Base-by-base conservation (phyloP, 2,329 filamentous ascomycete species). In the Teratosphaeria viscida region DNA sequence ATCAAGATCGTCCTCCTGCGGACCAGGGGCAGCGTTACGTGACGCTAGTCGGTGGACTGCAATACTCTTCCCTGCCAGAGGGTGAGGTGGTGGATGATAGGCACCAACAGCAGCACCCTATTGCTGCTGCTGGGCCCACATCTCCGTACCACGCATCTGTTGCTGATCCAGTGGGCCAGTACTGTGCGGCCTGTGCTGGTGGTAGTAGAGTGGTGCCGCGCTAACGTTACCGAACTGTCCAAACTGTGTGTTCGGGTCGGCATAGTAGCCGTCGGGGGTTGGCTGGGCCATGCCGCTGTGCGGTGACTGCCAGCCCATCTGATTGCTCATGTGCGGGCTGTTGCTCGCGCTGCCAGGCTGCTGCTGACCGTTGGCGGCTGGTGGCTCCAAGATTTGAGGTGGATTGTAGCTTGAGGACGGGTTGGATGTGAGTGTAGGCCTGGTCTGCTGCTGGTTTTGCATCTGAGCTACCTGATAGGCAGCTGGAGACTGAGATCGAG, bases 311-410 rank as follows among this genome's bases (percentile, higher is more conserved):
- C 92, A 96, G 58, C 63, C 64, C 63, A 90, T 82, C 62, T 82
- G 85, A 62, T 78, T 76, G 43, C 65, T 66, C 85, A 96, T 90
- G 73, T 96, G 92, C 56, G 92, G 92, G 73, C 91, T 96, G 57
- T 89, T 88, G 59, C 79, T 85, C n/a, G 83, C 86, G 71, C 89
- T 95, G 1, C 82, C 84, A 2, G 84, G 79, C 67, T 88, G 86
- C 64, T 87, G 85, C 61, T 89, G 86, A 71, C 92, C 90, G 62
- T 90, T 82, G 72, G 84, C 92, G 29, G 85, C 79, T 14, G 92
- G 90, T 26, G 86, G 85, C 76, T 96, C 92, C 57, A 96, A 80
- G 16, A 89, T 91, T 55, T 88, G 85, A 1, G 90, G 89, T 27
- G 89, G 90, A 54, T 87, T 88, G 73, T 92, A 95, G 61, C 82